Conservation (phyloP, 1,139 yeast genomes). For the Yamadazyma kanchanaburiensis region DNA sequence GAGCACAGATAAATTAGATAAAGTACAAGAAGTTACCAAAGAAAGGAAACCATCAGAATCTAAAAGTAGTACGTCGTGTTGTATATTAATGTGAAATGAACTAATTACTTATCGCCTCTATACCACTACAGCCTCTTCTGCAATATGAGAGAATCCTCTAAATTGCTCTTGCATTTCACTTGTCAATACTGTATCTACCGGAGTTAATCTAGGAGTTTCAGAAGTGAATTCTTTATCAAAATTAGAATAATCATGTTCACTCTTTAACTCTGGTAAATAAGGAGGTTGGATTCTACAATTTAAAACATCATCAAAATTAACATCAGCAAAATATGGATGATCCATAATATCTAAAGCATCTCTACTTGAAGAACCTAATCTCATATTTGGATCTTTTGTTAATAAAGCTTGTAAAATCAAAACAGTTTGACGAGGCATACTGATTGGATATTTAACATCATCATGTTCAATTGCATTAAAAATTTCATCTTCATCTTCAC, state of each 20-base stretch:
- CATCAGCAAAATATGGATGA: slow-evolving; percentile 88
- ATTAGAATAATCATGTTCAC: slow-evolving; percentile 88
- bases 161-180: slow-evolving; percentile 93
- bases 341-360: slow-evolving; percentile 95
- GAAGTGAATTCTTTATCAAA: slow-evolving; percentile 94
- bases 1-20: too few species aligned
- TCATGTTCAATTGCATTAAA: slow-evolving; percentile 97
- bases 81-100: too few species aligned
- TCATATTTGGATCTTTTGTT: slow-evolving; percentile 79
- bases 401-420: slow-evolving; percentile 86
- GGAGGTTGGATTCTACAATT: slow-evolving; percentile 80
- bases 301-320: slow-evolving; percentile 84
- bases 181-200: slow-evolving; percentile 84
- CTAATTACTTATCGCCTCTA: too few species aligned
- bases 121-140: slow-evolving; percentile 57
- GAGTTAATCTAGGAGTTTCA: slow-evolving; percentile 93
- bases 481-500: slow-evolving; percentile 97
- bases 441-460: slow-evolving; percentile 96
- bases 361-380: slow-evolving; percentile 82
- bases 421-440: slow-evolving; percentile 96
- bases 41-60: too few species aligned
- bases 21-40: too few species aligned
- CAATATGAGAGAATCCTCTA: slow-evolving; percentile 91
- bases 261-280: slow-evolving; percentile 71
- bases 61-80: too few species aligned